phyloP scores from a whole-genome alignment of 352 stramenopile species.

The Chrysophaeum taylorii region DNA sequence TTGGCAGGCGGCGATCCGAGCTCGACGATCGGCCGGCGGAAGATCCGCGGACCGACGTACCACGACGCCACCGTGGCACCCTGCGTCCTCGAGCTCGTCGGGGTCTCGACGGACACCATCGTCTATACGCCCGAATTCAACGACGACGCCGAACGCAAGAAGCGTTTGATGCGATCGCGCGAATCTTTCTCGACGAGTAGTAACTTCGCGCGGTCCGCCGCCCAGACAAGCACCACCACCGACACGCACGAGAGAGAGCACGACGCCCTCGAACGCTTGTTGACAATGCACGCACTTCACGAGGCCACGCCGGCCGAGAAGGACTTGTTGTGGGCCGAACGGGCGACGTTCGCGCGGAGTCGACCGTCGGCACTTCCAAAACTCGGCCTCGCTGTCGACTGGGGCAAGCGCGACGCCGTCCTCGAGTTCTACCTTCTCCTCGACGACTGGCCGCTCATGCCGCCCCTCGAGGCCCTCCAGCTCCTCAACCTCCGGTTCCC shows the following conservation, averaged over 20 bases:
- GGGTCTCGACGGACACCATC: not conserved
- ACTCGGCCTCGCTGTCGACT: slow-evolving; percentile 68
- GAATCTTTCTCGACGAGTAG: not conserved
- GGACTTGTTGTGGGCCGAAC: slow-evolving; percentile 57
- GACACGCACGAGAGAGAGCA: not conserved
- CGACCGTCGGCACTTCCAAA: slow-evolving; percentile 64
- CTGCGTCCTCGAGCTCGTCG: not conserved
- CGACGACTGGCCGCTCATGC: slow-evolving; percentile 55
- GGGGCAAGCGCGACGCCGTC: slow-evolving; percentile 57
- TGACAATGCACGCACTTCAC: slow-evolving; percentile 30
- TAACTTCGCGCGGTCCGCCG: not conserved
- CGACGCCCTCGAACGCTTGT: not conserved
- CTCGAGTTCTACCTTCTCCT: slow-evolving; percentile 63
- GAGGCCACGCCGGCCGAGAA: slow-evolving; percentile 49
- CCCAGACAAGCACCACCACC: not conserved
- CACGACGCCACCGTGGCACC: not conserved
- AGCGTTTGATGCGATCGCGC: not conserved
- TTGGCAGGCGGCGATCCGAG: not conserved
- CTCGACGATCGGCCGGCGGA: not conserved
- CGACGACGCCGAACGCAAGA: not conserved
- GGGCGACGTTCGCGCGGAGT: slow-evolving; percentile 41
- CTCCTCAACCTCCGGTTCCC: slow-evolving; percentile 64
- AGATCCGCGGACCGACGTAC: not conserved
- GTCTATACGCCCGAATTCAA: not conserved
- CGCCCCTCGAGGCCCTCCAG: slow-evolving; percentile 53